phyloP scores from a whole-genome alignment of 2,329 filamentous ascomycete species.

The Cladosporium sp. region DNA sequence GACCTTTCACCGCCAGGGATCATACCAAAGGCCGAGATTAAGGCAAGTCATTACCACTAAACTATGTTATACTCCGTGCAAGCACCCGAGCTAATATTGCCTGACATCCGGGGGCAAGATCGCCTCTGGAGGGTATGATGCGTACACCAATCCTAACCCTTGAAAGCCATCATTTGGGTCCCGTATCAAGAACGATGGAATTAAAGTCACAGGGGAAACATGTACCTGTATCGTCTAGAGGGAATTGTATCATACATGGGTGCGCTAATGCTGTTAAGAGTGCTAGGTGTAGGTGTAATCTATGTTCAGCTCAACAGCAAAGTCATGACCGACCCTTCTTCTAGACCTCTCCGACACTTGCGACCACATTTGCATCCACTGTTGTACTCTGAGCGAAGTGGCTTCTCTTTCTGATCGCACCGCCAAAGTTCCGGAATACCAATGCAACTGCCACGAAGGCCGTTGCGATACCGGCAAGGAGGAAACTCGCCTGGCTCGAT shows the following conservation, averaged over 20 bases:
- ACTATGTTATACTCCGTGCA: background rate
- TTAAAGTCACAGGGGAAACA: background rate
- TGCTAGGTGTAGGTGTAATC: background rate
- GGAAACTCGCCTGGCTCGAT: conserved; percentile 43
- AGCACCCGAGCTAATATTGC: background rate
- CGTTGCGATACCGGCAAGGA: conserved; percentile 47
- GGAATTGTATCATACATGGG: background rate
- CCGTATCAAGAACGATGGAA: background rate
- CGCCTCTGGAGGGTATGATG: background rate
- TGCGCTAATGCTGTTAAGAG: background rate
- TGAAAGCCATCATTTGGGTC: background rate
- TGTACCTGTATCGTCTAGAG: background rate
- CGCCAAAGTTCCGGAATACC: conserved; percentile 10
- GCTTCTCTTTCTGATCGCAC: background rate
- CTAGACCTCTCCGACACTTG: background rate
- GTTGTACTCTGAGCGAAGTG: background rate
- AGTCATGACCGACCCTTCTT: background rate
- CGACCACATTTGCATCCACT: background rate
- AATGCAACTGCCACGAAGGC: conserved; percentile 31
- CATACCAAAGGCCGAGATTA: background rate
- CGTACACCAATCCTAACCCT: background rate
- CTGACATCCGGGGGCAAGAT: background rate
- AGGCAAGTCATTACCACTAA: background rate
- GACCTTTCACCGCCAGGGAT: background rate
- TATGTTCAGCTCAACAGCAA: too few relatives aligned